phyloP scores from a whole-genome alignment of 1,139 yeast species.

The Scheffersomyces insectosa region DNA sequence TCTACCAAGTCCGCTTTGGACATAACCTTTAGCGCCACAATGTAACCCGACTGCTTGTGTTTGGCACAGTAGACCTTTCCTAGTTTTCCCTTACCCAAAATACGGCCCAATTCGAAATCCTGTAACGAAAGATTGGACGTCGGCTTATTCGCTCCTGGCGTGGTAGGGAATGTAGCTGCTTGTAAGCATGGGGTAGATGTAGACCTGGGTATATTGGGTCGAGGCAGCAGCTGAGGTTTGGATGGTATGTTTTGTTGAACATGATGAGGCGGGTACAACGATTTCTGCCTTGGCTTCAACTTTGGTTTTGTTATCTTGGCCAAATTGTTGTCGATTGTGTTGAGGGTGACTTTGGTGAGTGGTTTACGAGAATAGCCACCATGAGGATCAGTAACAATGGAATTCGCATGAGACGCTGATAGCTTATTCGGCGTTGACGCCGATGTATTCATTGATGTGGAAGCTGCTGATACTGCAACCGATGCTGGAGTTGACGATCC shows the following conservation, averaged over 20 bases:
- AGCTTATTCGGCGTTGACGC: no score
- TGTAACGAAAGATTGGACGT: constrained; percentile 28
- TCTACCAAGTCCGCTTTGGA: constrained; percentile 74
- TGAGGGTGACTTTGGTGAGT: constrained; percentile 17
- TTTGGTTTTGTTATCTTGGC: constrained; percentile 4
- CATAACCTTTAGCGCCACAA: constrained; percentile 92
- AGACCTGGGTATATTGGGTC: neutral
- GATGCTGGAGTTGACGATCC: constrained; percentile 1
- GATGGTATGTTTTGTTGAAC: neutral
- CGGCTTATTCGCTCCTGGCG: neutral
- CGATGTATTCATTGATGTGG: neutral
- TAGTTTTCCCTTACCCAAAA: constrained; percentile 89
- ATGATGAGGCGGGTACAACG: neutral
- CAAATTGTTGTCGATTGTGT: constrained; percentile 15
- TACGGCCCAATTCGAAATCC: constrained; percentile 86
- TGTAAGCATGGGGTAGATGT: neutral
- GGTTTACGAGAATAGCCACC: constrained; percentile 13
- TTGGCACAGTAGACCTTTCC: constrained; percentile 90
- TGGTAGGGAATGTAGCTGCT: neutral
- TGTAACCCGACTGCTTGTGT: constrained; percentile 71
- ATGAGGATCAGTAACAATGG: neutral
- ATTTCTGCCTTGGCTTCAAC: neutral
- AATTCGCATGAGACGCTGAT: neutral
- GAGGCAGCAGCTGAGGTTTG: neutral
- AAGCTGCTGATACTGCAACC: neutral